Evolutionary conservation across 2,329 filamentous ascomycete genomes (phyloP).

Genomic region (Macroventuria anomochaeta): DNA sequence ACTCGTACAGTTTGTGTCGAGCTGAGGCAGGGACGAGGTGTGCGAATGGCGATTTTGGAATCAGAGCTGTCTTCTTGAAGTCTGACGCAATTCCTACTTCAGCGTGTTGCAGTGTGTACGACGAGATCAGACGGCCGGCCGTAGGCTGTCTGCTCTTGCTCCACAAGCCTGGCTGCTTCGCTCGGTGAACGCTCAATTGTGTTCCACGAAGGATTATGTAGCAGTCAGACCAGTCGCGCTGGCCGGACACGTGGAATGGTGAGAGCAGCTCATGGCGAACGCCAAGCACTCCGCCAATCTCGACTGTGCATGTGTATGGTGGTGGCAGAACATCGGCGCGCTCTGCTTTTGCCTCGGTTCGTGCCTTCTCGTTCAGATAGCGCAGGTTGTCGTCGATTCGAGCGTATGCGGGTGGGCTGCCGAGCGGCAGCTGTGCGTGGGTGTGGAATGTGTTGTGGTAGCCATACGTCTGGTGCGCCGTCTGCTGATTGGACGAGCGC

Average conservation of each 20-base stretch:
- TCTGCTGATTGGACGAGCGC: conserved; percentile 29
- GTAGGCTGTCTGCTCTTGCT: conserved; percentile 59
- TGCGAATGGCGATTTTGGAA: conserved; percentile 54
- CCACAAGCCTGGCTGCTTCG: conserved; percentile 60
- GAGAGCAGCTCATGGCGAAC: conserved; percentile 72
- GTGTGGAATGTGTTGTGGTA: conserved; percentile 54
- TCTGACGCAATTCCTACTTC: conserved; percentile 77
- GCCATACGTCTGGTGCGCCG: conserved; percentile 43
- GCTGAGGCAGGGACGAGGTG: conserved; percentile 53
- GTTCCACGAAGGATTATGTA: conserved; percentile 72
- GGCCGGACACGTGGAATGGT: conserved; percentile 66
- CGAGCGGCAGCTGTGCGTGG: conserved; percentile 38
- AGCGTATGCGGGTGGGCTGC: conserved; percentile 43
- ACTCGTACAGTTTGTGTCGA: conserved; percentile 51
- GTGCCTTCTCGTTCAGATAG: conserved; percentile 31
- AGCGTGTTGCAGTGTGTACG: conserved; percentile 76
- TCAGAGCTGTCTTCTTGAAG: conserved; percentile 64
- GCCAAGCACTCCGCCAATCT: conserved; percentile 47
- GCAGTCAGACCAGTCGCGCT: conserved; percentile 69
- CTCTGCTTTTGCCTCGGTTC: conserved; percentile 25
- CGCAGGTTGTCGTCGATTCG: conserved; percentile 34
- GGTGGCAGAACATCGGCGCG: conserved; percentile 36
- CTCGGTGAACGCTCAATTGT: conserved; percentile 68
- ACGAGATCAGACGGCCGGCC: conserved; percentile 66
- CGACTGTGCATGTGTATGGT: conserved; percentile 46